Conservation (phyloP, 257 asterid genomes). For the Echites panduratus region DNA sequence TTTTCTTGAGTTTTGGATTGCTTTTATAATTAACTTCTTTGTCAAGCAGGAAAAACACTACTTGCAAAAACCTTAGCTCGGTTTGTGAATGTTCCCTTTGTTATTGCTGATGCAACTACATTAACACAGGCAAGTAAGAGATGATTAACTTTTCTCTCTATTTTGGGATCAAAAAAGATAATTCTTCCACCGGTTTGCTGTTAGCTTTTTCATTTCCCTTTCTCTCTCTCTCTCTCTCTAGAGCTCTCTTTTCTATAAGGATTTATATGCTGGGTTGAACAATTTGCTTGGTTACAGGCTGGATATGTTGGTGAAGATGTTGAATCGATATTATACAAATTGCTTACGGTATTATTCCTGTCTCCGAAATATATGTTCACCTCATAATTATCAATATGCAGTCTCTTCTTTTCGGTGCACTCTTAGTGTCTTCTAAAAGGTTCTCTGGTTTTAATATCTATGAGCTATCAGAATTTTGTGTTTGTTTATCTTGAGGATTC, state of each 20-base stretch:
- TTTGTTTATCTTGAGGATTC: neutral
- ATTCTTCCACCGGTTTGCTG: neutral
- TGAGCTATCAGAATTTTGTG: neutral
- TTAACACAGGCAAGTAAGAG: conserved; percentile 67
- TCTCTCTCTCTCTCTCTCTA: neutral
- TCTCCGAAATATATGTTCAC: conserved; percentile 2
- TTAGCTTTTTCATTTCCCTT: neutral
- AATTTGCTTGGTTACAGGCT: conserved; percentile 54
- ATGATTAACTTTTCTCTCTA: neutral
- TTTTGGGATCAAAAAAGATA: neutral
- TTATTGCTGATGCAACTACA: conserved; percentile 88
- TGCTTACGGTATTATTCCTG: conserved; percentile 49
- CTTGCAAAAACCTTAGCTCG: conserved; percentile 97
- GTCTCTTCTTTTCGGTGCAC: neutral
- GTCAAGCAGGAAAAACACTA: conserved; percentile 71
- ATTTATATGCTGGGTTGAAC: neutral
- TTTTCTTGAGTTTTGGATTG: conserved; percentile 18
- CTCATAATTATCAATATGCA: neutral
- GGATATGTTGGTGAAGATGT: conserved; percentile 98
- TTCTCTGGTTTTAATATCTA: neutral
- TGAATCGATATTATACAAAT: conserved; percentile 83
- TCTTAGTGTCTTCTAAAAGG: neutral
- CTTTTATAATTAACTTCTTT: conserved; percentile 18
- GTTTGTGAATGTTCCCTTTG: conserved; percentile 91
- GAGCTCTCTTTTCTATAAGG: neutral